Conservation (phyloP, 495 filamentous ascomycete genomes). For the Baudoinia panamericana region DNA sequence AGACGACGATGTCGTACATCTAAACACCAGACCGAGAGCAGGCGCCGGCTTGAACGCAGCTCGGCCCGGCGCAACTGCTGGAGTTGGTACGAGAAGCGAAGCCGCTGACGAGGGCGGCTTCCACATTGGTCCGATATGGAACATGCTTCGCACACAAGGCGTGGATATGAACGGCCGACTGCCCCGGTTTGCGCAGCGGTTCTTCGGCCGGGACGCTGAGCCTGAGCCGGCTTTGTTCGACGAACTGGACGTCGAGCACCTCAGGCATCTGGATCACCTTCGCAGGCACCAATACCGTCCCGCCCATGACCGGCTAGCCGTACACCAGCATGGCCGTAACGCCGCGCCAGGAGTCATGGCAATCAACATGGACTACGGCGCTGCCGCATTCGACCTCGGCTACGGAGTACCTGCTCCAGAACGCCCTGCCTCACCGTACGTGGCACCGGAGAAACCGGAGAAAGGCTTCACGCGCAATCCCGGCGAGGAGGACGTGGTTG, state of each 20-base stretch:
- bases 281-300: constrained; percentile 3
- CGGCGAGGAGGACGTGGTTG: constrained; percentile 46
- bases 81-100: constrained; percentile 6
- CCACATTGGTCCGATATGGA: constrained; percentile 6
- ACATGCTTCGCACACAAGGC: constrained; percentile 5
- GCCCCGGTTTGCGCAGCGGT: constrained; percentile 10
- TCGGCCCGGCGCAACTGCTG: constrained; percentile 4
- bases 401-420: constrained; percentile 7
- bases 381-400: constrained; percentile 19
- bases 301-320: neutral
- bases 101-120: too few relatives aligned
- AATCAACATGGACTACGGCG: constrained; percentile 14
- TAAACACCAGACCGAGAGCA: constrained; percentile 4
- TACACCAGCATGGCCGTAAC: too few relatives aligned
- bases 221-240: too few relatives aligned
- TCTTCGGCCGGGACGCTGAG: neutral
- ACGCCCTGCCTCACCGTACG: constrained; percentile 32
- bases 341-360: constrained; percentile 5
- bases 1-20: constrained; percentile 16
- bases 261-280: too few relatives aligned
- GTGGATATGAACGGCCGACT: constrained; percentile 1
- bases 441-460: constrained; percentile 42
- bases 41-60: constrained; percentile 8
- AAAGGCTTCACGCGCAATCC: constrained; percentile 53
- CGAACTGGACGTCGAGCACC: too few relatives aligned